phyloP scores from a whole-genome alignment of 768 basidiomycete genomes.

The Phanerochaete sordida region DNA sequence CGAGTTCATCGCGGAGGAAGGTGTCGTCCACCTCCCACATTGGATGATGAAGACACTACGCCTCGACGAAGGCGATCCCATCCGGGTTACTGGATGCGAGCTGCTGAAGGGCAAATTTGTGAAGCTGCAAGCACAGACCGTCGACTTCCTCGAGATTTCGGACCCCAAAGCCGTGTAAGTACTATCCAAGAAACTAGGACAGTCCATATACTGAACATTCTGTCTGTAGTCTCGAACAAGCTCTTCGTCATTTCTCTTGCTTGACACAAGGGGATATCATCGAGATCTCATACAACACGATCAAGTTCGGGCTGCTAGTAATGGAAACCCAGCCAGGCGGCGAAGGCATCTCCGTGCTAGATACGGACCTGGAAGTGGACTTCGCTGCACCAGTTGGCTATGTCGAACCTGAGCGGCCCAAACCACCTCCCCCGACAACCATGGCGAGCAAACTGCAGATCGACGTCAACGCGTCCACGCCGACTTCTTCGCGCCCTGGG shows the following conservation, averaged over 20 bases:
- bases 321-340: constrained; percentile 91
- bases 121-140: constrained; percentile 94
- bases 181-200: background rate
- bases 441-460: constrained; percentile 98
- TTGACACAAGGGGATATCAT: constrained; percentile 96
- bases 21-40: constrained; percentile 89
- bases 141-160: constrained; percentile 94
- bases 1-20: constrained; percentile 98
- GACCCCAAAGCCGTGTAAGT: constrained; percentile 97
- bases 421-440: constrained; percentile 75
- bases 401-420: constrained; percentile 87
- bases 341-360: constrained; percentile 83
- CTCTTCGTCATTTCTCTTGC: constrained; percentile 87
- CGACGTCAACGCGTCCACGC: constrained; percentile 82
- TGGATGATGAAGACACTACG: constrained; percentile 99
- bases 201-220: background rate
- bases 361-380: constrained; percentile 98
- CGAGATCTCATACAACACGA: constrained; percentile 95
- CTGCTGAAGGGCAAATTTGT: constrained; percentile 92
- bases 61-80: constrained; percentile 91
- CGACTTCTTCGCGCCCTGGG: constrained; percentile 79
- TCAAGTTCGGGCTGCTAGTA: constrained; percentile 91
- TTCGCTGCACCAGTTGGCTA: constrained; percentile 93
- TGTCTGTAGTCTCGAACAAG: constrained; percentile 78
- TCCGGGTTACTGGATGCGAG: constrained; percentile 85